phyloP scores from a whole-genome alignment of 2,329 filamentous ascomycete genomes.

The Curvularia verruculosa region DNA sequence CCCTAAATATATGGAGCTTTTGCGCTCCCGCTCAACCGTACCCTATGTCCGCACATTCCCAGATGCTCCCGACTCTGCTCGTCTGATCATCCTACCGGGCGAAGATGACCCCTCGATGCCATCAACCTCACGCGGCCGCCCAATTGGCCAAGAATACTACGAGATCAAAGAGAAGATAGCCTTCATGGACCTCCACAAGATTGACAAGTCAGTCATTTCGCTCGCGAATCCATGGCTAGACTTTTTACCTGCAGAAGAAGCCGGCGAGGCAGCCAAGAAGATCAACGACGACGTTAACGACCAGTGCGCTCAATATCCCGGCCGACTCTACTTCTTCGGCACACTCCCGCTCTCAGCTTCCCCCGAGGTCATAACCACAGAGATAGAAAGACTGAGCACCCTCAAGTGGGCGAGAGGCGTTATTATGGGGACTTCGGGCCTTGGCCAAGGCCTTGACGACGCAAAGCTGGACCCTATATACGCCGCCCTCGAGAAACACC shows the following conservation, averaged over 20 bases:
- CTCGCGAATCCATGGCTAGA: constrained; percentile 95
- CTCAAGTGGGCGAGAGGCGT: constrained; percentile 79
- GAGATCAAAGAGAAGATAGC: constrained; percentile 78
- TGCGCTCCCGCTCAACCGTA: constrained; percentile 64
- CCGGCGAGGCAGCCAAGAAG: constrained; percentile 65
- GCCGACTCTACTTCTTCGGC: constrained; percentile 81
- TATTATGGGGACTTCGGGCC: constrained; percentile 82
- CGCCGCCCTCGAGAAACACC: constrained; percentile 67
- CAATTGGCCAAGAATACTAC: constrained; percentile 82
- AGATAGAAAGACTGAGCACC: constrained; percentile 66
- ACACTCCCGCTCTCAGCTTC: constrained; percentile 78
- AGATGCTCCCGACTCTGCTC: constrained; percentile 59
- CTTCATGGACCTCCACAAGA: constrained; percentile 86
- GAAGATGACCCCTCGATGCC: constrained; percentile 61
- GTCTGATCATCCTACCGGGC: constrained; percentile 69
- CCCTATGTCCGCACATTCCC: constrained; percentile 73
- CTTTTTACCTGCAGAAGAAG: constrained; percentile 70
- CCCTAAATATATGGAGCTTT: constrained; percentile 63
- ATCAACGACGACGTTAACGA: constrained; percentile 80
- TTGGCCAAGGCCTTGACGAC: constrained; percentile 83
- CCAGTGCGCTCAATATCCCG: constrained; percentile 70
- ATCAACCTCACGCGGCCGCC: constrained; percentile 70
- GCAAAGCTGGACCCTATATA: constrained; percentile 73
- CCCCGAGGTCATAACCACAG: constrained; percentile 63
- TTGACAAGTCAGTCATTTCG: constrained; percentile 83